phyloP scores from a whole-genome alignment of 129 eudicot species.

The Mikania micrantha region DNA sequence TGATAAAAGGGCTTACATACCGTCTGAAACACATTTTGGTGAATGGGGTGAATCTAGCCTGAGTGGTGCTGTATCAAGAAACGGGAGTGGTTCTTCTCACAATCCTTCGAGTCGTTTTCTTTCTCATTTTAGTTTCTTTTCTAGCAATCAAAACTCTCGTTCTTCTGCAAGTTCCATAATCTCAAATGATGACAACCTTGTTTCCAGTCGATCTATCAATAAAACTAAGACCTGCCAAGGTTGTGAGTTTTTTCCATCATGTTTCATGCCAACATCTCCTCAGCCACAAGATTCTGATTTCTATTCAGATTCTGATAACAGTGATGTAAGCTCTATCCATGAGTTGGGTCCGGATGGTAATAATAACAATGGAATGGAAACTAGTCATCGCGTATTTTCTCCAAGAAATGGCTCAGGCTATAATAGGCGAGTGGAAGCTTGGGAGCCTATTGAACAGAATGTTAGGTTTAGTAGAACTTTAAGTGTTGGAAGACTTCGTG shows the following conservation, averaged over 20 bases:
- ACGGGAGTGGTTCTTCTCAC: constrained; percentile 47
- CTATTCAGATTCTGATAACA: constrained; percentile 32
- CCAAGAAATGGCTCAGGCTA: constrained; percentile 37
- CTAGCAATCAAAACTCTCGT: constrained; percentile 69
- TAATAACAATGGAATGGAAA: constrained; percentile 25
- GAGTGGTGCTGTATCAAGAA: constrained; percentile 35
- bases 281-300: constrained; percentile 30
- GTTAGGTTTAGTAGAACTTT: constrained; percentile 92
- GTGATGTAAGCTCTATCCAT: constrained; percentile 32
- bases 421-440: constrained; percentile 53
- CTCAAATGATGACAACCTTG: constrained; percentile 40
- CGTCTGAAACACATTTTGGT: constrained; percentile 36
- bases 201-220: constrained; percentile 21
- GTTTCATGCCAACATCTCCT: constrained; percentile 43
- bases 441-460: constrained; percentile 73
- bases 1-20: constrained; percentile 36
- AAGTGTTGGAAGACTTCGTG: constrained; percentile 96
- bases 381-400: constrained; percentile 27
- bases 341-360: constrained; percentile 29
- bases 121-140: constrained; percentile 71
- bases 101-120: constrained; percentile 66
- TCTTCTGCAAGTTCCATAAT: constrained; percentile 53
- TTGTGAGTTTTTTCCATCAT: constrained; percentile 58
- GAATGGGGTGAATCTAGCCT: constrained; percentile 71
- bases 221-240: constrained; percentile 39